Evolutionary conservation across 2,329 filamentous ascomycete species (phyloP).

Genomic region (Cytospora mali): DNA sequence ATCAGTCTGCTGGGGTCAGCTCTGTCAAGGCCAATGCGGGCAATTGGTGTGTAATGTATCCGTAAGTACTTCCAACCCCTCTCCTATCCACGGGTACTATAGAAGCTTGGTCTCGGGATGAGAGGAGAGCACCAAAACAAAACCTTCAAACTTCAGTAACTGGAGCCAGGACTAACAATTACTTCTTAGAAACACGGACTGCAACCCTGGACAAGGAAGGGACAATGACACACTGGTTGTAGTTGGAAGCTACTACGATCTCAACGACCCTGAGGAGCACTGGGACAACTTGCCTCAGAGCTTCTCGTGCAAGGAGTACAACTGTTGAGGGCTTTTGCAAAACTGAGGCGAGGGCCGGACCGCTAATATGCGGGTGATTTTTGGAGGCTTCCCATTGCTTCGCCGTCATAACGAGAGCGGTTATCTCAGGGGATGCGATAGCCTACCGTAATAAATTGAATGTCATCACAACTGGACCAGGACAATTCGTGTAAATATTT

Average conservation of each 20-base stretch:
- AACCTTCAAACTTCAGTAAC: too few relatives aligned
- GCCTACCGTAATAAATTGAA: background rate
- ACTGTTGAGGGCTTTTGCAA: background rate
- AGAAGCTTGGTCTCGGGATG: too few relatives aligned
- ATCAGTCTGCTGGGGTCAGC: conserved; percentile 12
- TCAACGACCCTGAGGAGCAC: conserved; percentile 19
- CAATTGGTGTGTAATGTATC: conserved; percentile 23
- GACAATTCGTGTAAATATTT: too few relatives aligned
- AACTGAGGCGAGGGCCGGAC: background rate
- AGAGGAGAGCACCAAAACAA: too few relatives aligned
- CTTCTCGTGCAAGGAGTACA: conserved; percentile 21
- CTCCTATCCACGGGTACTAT: too few relatives aligned
- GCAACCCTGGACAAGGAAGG: conserved; percentile 9
- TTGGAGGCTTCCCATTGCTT: conserved; percentile 1
- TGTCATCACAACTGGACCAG: too few relatives aligned
- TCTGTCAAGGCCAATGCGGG: conserved; percentile 16
- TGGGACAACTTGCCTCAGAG: conserved; percentile 26
- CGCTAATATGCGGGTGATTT: background rate
- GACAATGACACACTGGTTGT: conserved; percentile 23
- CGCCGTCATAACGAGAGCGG: background rate
- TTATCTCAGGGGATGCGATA: background rate
- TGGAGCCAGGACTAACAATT: background rate
- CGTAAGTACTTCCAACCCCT: conserved; percentile 1
- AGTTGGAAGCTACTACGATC: conserved; percentile 25
- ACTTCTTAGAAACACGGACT: conserved; percentile 11